These are phyloP conservation scores for Euphorbia schlechtendalii DNA, from an alignment of 441 rosid species.

Conservation along the genomic window DNA sequence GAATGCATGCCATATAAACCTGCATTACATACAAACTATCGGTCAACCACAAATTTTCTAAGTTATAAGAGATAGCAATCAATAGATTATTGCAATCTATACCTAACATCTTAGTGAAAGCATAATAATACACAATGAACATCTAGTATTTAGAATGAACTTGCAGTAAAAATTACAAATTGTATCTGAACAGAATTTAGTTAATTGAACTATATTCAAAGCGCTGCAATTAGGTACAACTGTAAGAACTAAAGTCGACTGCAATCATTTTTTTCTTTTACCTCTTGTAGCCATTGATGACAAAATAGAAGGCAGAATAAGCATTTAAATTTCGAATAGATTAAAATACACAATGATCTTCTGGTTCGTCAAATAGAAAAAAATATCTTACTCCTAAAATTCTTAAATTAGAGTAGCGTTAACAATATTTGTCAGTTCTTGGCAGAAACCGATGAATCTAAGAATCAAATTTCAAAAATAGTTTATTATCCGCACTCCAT, in stretches of 20 bases:
- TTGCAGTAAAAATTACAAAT: neutral
- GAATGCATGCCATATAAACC: conserved; percentile 92
- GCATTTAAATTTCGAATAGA: too few relatives aligned
- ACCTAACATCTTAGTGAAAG: neutral
- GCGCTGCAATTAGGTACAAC: neutral
- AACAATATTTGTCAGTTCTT: too few relatives aligned
- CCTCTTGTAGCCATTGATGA: neutral
- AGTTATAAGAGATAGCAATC: neutral
- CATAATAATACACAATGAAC: neutral
- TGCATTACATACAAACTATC: conserved; percentile 30
- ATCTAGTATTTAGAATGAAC: neutral
- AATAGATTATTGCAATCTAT: neutral
- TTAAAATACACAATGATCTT: too few relatives aligned
- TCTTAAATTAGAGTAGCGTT: neutral
- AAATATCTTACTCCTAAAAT: neutral
- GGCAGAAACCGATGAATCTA: too few relatives aligned
- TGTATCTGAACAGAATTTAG: neutral
- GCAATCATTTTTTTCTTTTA: neutral
- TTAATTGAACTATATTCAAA: too few relatives aligned
- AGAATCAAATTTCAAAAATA: too few relatives aligned
- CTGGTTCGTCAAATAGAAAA: too few relatives aligned
- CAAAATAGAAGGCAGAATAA: too few relatives aligned
- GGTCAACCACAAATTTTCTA: conserved; percentile 3
- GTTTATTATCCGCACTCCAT: too few relatives aligned
- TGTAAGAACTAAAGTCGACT: neutral